phyloP scores from a whole-genome alignment of 768 basidiomycete genomes.

The Rhodotorula diobovata region DNA sequence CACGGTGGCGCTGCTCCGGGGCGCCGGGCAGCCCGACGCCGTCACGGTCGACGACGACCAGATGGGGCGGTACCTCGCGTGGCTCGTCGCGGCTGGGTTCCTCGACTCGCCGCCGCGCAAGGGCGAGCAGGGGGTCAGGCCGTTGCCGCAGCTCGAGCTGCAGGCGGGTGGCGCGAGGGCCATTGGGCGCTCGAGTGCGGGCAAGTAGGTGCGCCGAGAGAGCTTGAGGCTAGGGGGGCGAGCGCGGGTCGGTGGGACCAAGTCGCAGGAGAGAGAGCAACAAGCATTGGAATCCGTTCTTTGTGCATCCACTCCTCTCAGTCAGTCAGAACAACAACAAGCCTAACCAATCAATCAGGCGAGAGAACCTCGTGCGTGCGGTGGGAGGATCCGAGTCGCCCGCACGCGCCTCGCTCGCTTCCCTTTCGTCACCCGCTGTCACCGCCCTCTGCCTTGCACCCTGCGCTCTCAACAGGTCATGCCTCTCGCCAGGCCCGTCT shows the following conservation, averaged over 20 bases:
- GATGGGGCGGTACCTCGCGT: conserved; percentile 83
- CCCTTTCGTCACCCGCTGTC: neutral
- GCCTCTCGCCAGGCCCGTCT: neutral
- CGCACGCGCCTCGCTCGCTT: no score
- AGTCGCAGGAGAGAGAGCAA: no score
- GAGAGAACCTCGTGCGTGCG: no score
- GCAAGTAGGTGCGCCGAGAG: neutral
- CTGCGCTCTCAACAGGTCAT: neutral
- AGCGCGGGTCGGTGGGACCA: no score
- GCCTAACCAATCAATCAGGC: no score
- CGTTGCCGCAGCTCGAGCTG: conserved; percentile 33
- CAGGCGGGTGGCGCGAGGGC: conserved; percentile 21
- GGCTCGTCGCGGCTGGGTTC: conserved; percentile 83
- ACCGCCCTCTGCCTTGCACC: no score
- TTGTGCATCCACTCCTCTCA: no score
- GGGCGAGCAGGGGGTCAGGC: conserved; percentile 9
- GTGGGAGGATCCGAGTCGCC: no score
- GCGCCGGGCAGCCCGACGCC: conserved; percentile 48
- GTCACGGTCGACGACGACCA: conserved; percentile 68
- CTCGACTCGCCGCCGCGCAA: conserved; percentile 56
- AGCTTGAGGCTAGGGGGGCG: neutral
- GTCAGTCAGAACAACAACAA: no score
- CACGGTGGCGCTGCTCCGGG: conserved; percentile 61
- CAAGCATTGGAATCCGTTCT: no score
- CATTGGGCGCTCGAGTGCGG: conserved; percentile 23